phyloP scores from a whole-genome alignment of 148 eudicot species.

The Mesembryanthemum crystallinum region DNA sequence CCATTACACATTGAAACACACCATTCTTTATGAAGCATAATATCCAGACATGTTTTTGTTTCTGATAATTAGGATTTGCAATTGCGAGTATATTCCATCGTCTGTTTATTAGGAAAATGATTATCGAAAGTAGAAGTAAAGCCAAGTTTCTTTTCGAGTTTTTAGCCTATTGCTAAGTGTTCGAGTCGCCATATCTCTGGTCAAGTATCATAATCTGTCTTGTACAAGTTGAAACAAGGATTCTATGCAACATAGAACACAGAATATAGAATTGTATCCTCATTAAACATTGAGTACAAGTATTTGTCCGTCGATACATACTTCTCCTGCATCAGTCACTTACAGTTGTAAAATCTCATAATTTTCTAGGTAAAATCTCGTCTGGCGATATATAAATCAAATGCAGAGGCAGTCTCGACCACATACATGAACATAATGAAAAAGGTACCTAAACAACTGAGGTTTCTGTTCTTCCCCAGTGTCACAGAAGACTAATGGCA shows the following conservation, averaged over 20 bases:
- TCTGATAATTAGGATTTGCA: neutral
- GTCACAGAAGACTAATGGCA: slow-evolving; percentile 1
- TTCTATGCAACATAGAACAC: neutral
- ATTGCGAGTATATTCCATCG: neutral
- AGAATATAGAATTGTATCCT: neutral
- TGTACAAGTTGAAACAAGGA: neutral
- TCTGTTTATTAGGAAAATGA: neutral
- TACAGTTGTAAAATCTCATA: neutral
- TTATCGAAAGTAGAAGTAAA: neutral
- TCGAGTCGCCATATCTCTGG: no score
- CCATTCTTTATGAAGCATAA: neutral
- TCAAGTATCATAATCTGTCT: neutral
- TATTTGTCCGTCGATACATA: neutral
- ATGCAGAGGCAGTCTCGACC: slow-evolving; percentile 64
- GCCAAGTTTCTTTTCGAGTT: neutral
- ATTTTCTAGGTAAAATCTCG: slow-evolving; percentile 75
- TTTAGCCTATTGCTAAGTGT: no score
- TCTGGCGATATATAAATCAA: slow-evolving; percentile 70
- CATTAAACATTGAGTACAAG: neutral
- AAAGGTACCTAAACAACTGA: slow-evolving; percentile 48
- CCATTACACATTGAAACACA: neutral
- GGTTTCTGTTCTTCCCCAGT: neutral
- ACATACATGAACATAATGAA: slow-evolving; percentile 55
- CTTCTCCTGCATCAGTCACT: neutral
- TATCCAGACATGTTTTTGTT: neutral